Percentiles rank a stretch among this genome's conserved stretches.
Conservation (phyloP, 2,329 filamentous ascomycete species). For the Thielaviopsis populi region DNA sequence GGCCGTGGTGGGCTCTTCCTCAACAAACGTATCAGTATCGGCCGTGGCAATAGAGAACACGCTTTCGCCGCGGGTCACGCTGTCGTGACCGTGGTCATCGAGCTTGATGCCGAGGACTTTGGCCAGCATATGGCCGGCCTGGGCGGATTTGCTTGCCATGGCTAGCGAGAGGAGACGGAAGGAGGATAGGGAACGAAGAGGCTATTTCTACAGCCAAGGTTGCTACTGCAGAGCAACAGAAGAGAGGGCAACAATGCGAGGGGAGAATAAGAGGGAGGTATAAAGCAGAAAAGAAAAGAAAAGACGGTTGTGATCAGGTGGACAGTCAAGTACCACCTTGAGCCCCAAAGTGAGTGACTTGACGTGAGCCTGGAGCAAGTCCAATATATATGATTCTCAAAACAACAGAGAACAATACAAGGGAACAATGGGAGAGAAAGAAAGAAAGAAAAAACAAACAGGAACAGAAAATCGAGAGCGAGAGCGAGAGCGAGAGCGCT, state of each 20-base stretch:
- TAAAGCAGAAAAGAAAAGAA: background rate
- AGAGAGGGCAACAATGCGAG: background rate
- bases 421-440: background rate
- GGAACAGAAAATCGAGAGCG: background rate
- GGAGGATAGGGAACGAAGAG: background rate
- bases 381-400: background rate
- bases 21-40: conserved; percentile 56
- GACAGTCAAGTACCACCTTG: background rate
- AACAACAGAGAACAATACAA: background rate
- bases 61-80: conserved; percentile 63
- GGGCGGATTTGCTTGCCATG: conserved; percentile 32
- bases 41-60: conserved; percentile 57
- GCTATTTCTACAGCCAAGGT: too few species aligned
- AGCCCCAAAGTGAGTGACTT: background rate
- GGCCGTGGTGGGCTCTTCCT: conserved; percentile 57
- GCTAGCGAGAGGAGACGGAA: background rate
- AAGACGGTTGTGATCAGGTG: background rate
- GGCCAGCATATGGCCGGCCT: conserved; percentile 58
- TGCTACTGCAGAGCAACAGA: background rate
- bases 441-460: background rate
- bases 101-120: conserved; percentile 74
- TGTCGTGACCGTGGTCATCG: conserved; percentile 39
- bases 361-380: background rate
- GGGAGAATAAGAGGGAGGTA: background rate
- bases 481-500: background rate